phyloP scores from a whole-genome alignment of 345 rosid genomes.

The Corchorus capsularis region DNA sequence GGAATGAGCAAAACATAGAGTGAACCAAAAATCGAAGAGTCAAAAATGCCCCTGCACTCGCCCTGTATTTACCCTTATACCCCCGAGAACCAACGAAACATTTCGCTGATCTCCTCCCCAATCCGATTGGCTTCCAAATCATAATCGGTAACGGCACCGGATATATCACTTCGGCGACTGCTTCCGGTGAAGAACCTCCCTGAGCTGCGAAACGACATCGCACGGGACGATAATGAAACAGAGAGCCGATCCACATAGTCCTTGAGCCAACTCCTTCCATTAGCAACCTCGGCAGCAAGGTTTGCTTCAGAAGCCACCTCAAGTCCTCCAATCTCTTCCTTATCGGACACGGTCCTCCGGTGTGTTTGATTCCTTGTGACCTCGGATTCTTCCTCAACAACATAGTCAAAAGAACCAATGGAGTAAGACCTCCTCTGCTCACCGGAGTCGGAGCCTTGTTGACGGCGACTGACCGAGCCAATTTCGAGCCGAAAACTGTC shows the following conservation, averaged over 20 bases:
- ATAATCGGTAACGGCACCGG: slow-evolving; percentile 45
- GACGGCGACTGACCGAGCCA: slow-evolving; percentile 77
- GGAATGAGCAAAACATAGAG: slow-evolving; percentile 25
- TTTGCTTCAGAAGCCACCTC: slow-evolving; percentile 36
- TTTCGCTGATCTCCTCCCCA: slow-evolving; percentile 91
- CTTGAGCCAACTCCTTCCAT: slow-evolving; percentile 77
- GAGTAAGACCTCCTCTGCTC: slow-evolving; percentile 63
- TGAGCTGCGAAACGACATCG: slow-evolving; percentile 73
- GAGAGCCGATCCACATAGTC: slow-evolving; percentile 87
- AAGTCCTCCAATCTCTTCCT: slow-evolving; percentile 42
- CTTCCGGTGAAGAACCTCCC: slow-evolving; percentile 81
- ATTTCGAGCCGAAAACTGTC: slow-evolving; percentile 86
- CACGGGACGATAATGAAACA: slow-evolving; percentile 60
- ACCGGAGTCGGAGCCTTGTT: slow-evolving; percentile 27
- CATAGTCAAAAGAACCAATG: slow-evolving; percentile 79
- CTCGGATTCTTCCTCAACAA: slow-evolving; percentile 75
- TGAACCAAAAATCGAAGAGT: neutral
- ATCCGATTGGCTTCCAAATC: slow-evolving; percentile 60
- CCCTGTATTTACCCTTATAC: slow-evolving; percentile 39
- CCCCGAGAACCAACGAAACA: slow-evolving; percentile 91
- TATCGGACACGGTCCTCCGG: slow-evolving; percentile 52
- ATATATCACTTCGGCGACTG: slow-evolving; percentile 68
- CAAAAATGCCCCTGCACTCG: neutral
- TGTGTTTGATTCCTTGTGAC: slow-evolving; percentile 45
- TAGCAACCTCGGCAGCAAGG: slow-evolving; percentile 59